Percentiles rank a stretch among this genome's conserved stretches.
phyloP scores from a whole-genome alignment of 2,329 filamentous ascomycete species.

The Phoma sp. region DNA sequence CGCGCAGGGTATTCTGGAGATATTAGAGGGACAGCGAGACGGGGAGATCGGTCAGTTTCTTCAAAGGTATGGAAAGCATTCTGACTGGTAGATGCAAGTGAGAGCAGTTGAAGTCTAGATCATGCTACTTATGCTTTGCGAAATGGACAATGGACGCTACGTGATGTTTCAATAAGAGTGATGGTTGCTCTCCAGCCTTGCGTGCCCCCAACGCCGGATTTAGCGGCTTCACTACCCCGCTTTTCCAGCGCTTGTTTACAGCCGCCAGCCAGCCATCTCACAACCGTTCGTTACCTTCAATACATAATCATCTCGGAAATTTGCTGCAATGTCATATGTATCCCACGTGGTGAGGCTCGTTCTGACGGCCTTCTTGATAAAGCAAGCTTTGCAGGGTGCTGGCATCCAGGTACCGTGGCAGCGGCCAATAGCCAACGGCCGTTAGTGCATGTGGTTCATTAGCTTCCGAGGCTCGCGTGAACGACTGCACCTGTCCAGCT shows the following conservation, averaged over 20 bases:
- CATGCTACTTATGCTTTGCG: background rate
- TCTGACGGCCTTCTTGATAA: background rate
- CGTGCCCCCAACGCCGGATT: background rate
- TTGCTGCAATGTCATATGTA: background rate
- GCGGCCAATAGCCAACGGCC: slow-evolving; percentile 18
- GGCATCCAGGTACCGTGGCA: background rate
- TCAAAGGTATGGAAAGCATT: slow-evolving; percentile 26
- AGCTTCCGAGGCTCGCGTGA: slow-evolving; percentile 15
- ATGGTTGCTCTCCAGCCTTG: background rate
- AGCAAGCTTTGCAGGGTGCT: background rate
- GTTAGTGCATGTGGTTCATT: slow-evolving; percentile 23
- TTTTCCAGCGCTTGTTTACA: no score
- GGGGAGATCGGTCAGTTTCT: slow-evolving; percentile 37
- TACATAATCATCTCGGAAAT: background rate
- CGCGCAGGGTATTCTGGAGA: slow-evolving; percentile 40
- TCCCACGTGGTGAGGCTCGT: slow-evolving; percentile 12
- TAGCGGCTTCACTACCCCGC: slow-evolving; percentile 13
- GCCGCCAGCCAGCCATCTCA: no score
- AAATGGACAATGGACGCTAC: background rate
- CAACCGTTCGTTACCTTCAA: background rate
- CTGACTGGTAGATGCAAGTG: slow-evolving; percentile 29
- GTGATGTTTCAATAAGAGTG: background rate
- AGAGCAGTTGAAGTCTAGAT: background rate
- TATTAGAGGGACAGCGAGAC: slow-evolving; percentile 42
- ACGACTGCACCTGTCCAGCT: slow-evolving; percentile 12